These are phyloP conservation scores for Linanthus parryae DNA, from an alignment of 148 eudicot genomes.

Conservation along the genomic window DNA sequence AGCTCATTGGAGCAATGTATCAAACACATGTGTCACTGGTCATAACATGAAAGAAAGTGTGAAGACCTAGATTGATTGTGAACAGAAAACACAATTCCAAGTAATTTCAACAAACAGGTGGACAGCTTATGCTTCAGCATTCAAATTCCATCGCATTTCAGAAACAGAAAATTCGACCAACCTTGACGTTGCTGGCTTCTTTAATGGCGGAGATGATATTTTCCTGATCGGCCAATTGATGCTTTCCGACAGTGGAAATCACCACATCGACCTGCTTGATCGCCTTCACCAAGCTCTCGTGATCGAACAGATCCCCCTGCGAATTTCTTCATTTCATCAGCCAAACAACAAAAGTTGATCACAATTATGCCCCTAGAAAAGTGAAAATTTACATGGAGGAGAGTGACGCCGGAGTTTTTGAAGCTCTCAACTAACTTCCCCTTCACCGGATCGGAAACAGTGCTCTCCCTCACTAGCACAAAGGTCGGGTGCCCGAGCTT, in stretches of 20 bases:
- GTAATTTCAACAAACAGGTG: too few species aligned
- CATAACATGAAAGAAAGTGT: too few species aligned
- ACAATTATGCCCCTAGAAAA: neutral
- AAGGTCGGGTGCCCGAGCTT: constrained; percentile 44
- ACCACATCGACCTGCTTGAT: constrained; percentile 68
- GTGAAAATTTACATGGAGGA: constrained; percentile 17
- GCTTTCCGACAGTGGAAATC: constrained; percentile 33
- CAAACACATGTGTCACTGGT: too few species aligned
- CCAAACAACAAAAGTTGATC: neutral
- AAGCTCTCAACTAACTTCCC: constrained; percentile 25
- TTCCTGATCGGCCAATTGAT: constrained; percentile 25
- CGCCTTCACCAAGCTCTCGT: too few species aligned
- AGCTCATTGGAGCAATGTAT: too few species aligned
- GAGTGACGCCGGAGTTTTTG: constrained; percentile 23
- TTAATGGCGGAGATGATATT: constrained; percentile 48
- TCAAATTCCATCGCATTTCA: too few species aligned
- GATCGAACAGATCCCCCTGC: constrained; percentile 48
- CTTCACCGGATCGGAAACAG: constrained; percentile 21
- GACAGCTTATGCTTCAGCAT: too few species aligned
- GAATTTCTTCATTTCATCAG: neutral
- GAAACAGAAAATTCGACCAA: too few species aligned
- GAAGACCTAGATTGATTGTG: too few species aligned
- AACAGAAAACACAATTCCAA: too few species aligned
- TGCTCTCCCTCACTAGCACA: constrained; percentile 25
- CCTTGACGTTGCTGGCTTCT: constrained; percentile 67